Evolutionary conservation across 2,329 filamentous ascomycete genomes (phyloP).

Genomic region (Pyrenochaeta sp.): DNA sequence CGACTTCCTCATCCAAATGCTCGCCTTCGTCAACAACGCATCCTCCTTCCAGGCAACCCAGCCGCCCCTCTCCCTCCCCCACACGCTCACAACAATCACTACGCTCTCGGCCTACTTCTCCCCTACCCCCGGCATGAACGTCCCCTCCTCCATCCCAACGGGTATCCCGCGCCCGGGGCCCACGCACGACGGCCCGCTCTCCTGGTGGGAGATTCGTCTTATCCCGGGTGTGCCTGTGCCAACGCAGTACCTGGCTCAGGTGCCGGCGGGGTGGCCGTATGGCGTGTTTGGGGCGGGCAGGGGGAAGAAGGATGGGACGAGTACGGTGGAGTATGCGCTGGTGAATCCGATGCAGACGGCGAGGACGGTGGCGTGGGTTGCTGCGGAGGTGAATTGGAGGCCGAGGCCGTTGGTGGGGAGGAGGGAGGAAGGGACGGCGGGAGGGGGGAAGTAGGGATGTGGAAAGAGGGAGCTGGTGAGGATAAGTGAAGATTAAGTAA

Average conservation of each 20-base stretch:
- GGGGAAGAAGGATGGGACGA: neutral
- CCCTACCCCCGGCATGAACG: neutral
- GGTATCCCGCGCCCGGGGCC: neutral
- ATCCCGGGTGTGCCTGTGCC: neutral
- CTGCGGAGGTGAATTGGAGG: constrained; percentile 3
- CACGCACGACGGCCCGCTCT: neutral
- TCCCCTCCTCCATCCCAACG: neutral
- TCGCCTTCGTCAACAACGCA: neutral
- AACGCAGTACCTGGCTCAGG: constrained; percentile 13
- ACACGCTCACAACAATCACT: too few relatives aligned
- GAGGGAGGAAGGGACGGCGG: too few relatives aligned
- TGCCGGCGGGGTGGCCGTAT: constrained; percentile 18
- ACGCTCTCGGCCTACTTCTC: neutral
- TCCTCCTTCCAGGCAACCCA: too few relatives aligned
- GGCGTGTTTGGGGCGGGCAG: constrained; percentile 6
- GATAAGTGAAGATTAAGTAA: too few relatives aligned
- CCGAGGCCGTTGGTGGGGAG: constrained; percentile 10
- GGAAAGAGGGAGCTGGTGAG: too few relatives aligned
- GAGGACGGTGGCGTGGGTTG: constrained; percentile 10
- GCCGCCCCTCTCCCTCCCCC: too few relatives aligned
- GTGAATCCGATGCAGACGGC: constrained; percentile 1
- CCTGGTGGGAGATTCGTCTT: neutral
- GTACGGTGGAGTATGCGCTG: constrained; percentile 5
- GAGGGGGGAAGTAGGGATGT: too few relatives aligned
- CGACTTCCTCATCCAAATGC: constrained; percentile 1